phyloP scores from a whole-genome alignment of 2,329 filamentous ascomycete genomes.

The Cladosporium oxysporum region DNA sequence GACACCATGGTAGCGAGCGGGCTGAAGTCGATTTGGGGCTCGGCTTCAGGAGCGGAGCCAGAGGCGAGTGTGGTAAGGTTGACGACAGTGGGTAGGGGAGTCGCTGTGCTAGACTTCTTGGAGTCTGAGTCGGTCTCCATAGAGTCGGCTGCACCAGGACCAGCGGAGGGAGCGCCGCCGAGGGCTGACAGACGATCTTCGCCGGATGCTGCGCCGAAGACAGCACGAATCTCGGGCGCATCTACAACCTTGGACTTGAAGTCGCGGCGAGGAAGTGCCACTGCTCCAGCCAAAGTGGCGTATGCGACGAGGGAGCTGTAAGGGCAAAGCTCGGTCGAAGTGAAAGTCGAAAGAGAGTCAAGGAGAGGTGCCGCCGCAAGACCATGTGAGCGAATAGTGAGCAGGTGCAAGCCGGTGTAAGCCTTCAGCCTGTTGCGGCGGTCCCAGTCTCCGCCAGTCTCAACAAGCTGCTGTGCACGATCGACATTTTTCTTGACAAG shows the following conservation, averaged over 20 bases:
- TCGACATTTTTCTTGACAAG: slow-evolving; percentile 94
- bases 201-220: slow-evolving; percentile 72
- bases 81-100: slow-evolving; percentile 66
- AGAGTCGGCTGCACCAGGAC: slow-evolving; percentile 74
- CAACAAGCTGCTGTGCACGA: slow-evolving; percentile 83
- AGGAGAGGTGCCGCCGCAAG: slow-evolving; percentile 88
- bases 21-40: slow-evolving; percentile 84
- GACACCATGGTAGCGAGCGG: slow-evolving; percentile 84
- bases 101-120: slow-evolving; percentile 41
- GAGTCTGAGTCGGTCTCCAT: slow-evolving; percentile 44
- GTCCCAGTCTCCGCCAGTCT: slow-evolving; percentile 97
- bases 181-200: slow-evolving; percentile 86
- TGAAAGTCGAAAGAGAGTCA: slow-evolving; percentile 96
- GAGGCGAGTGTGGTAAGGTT: slow-evolving; percentile 82
- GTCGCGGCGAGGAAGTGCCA: slow-evolving; percentile 93
- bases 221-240: slow-evolving; percentile 96
- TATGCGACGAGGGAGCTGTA: slow-evolving; percentile 95
- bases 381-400: slow-evolving; percentile 89
- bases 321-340: slow-evolving; percentile 96
- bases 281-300: slow-evolving; percentile 89
- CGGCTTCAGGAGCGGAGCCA: slow-evolving; percentile 57
- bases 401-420: slow-evolving; percentile 90
- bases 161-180: slow-evolving; percentile 76
- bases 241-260: slow-evolving; percentile 99
- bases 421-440: slow-evolving; percentile 97